Conservation (phyloP, 306 rosid species). For the Sesbania bispinosa region DNA sequence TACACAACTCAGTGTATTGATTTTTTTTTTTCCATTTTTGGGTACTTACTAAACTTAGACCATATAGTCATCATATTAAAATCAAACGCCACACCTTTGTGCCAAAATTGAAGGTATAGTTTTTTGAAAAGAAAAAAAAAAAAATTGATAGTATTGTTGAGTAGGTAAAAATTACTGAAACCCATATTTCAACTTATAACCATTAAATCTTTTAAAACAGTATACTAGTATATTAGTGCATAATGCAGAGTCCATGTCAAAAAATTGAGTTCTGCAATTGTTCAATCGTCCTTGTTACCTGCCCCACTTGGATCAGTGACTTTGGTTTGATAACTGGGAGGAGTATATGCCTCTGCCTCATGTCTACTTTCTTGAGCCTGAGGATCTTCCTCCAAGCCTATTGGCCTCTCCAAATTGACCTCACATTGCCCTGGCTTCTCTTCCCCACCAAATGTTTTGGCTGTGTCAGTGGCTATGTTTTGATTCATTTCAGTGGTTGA, state of each 20-base stretch:
- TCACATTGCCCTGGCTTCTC: background rate
- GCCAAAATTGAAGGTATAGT: background rate
- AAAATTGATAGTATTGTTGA: background rate
- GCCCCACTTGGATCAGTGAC: conserved; percentile 37
- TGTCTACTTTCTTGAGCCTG: background rate
- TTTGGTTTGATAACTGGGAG: conserved; percentile 36
- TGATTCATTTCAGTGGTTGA: conserved; percentile 2
- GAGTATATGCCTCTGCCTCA: background rate
- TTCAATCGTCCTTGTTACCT: conserved; percentile 32
- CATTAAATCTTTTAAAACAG: background rate
- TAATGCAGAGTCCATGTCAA: background rate
- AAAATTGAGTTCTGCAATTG: background rate
- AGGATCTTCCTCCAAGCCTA: conserved; percentile 40
- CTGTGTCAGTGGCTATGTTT: conserved; percentile 5
- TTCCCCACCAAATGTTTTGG: conserved; percentile 8
- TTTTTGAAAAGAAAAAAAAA: background rate
- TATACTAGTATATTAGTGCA: background rate
- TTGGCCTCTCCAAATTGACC: conserved; percentile 39
- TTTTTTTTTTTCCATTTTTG: background rate
- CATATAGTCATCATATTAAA: background rate
- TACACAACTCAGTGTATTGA: background rate
- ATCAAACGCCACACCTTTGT: background rate
- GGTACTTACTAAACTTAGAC: background rate
- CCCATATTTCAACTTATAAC: background rate
- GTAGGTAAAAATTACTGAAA: too few relatives aligned